Base-by-base conservation (phyloP, 176 grass and related monocot genomes). In the Thinopyrum elongatum region DNA sequence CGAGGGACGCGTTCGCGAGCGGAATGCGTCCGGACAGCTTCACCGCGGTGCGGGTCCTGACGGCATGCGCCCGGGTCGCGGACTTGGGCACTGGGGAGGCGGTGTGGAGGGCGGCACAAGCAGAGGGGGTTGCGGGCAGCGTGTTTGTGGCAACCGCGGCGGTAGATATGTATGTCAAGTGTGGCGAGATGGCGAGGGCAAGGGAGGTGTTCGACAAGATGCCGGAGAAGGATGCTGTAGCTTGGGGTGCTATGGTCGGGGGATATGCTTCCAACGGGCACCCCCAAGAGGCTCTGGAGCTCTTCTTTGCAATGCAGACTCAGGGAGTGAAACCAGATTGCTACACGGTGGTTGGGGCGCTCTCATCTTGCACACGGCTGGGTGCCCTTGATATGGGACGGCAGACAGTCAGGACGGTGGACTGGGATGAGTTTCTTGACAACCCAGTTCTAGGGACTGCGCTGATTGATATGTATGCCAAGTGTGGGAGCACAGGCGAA, bases 401-500 rank as follows among this genome's bases (percentile, higher is more conserved):
- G 27, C 51, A 25, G 27, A 83, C 38, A 2, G 79, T 79, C 3
- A 3, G 11, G 26, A 72, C 76, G 72, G 21, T 95, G n/a, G 76
- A 92, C 15, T 39, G 63, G 74, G 65, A 86, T 28, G 88, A 92
- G 26, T 88, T 95, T 65, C 88, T 92, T 77, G 67, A 46, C 44
- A 92, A 92, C 44, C 88, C 88, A 36, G 80, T 95, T 31, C 74
- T 92, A 12, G 93, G 90, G 33, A 95, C 93, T 11, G 88, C 93
- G 1, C 60, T 95, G 30, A 92, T 95, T 1, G 88, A 95, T 84
- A 95, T 92, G 90, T 88, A 90, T 25, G 82, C 93, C 70, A 95
- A 95, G 86, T 92, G 90, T 25, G 90, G 93, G 60, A 88, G 83
- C 83, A 86, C 29, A 1, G 5, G 17, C n/a, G 85, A 77, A 12